Base-by-base conservation (phyloP, 164 flowering plant species). In the Cinnamomum micranthum region DNA sequence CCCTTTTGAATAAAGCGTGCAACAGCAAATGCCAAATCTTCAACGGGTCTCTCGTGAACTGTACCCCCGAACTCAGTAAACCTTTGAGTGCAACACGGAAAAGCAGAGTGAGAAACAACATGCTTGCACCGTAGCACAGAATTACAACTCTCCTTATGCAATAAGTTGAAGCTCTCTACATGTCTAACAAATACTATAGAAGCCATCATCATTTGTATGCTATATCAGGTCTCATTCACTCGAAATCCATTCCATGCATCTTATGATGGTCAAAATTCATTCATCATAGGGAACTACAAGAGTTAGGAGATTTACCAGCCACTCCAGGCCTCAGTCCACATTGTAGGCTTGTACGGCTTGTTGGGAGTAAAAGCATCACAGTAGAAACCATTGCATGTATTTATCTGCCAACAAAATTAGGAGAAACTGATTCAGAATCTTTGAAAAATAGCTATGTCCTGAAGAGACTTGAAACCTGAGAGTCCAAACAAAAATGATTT, bases 321-420 rank as follows among this genome's bases (percentile, higher is more conserved):
- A 80, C 86, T 91, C 97, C 97, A 93, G 74, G 96, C 94, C 77
- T 93, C 96, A 3, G 97, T 91, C 99, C 99, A 95, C 81, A 95
- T 74, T 69, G 73, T 81, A 25, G 98, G 99, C 85, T 96, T 96
- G 88, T 96, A 87, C 68, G 95, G 92, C 83, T 85, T 90, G 85
- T 96, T 94, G 59, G 98, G 93, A 73, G 86, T 14, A 82, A 96
- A 94, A 47, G 55, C n/a, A 70, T 96, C 98, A 72, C 99, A 96
- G 84, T 96, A 96, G 76, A 92, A 96, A 24, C 98, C 99, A 77
- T 96, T 96, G 80, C 98, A 96, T 63, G 99, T 71, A 80, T 94
- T 94, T 81, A 94, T 94, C 99, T 96, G 87, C 76, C 15, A 27
- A 55, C 59, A 74, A 51, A 62, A 69, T 35, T 63, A 25, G 35